Conservation (phyloP, 164 flowering plant species). For the Berberis thunbergii region DNA sequence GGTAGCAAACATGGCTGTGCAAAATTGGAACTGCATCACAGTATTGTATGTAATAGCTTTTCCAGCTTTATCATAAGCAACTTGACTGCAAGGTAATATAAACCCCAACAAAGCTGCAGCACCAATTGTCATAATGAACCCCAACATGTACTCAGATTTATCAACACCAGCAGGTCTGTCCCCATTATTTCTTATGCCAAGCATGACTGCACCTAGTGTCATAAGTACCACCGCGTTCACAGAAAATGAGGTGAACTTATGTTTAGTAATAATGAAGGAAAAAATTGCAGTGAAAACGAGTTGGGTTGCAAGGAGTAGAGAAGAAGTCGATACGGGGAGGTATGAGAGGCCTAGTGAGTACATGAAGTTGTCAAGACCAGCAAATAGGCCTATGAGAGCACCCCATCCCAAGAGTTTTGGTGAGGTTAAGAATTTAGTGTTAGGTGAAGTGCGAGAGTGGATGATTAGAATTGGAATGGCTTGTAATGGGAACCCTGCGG, state of each 20-base stretch:
- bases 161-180: slow-evolving; percentile 5
- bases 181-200: slow-evolving; percentile 5
- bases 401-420: background rate
- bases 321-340: slow-evolving; percentile 10
- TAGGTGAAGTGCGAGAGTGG: background rate
- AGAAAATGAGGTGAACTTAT: slow-evolving; percentile 8
- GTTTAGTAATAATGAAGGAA: slow-evolving; percentile 3
- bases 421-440: slow-evolving; percentile 1
- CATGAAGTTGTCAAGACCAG: slow-evolving; percentile 5
- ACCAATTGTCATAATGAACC: slow-evolving; percentile 3
- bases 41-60: background rate
- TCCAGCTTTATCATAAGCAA: background rate
- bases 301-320: slow-evolving; percentile 6
- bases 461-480: background rate
- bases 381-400: background rate
- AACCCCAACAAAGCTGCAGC: slow-evolving; percentile 1
- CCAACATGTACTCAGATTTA: slow-evolving; percentile 1
- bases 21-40: slow-evolving; percentile 6
- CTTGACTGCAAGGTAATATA: slow-evolving; percentile 6
- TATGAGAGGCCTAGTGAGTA: slow-evolving; percentile 8
- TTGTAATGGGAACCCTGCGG: slow-evolving; percentile 4
- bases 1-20: background rate
- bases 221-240: slow-evolving; percentile 7
- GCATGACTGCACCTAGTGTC: slow-evolving; percentile 6
- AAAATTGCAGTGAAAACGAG: slow-evolving; percentile 11